Evolutionary conservation across 208 protist species (phyloP), one percentile per base, ranked within the genome.

Genomic region (Trypanosoma brucei): DNA sequence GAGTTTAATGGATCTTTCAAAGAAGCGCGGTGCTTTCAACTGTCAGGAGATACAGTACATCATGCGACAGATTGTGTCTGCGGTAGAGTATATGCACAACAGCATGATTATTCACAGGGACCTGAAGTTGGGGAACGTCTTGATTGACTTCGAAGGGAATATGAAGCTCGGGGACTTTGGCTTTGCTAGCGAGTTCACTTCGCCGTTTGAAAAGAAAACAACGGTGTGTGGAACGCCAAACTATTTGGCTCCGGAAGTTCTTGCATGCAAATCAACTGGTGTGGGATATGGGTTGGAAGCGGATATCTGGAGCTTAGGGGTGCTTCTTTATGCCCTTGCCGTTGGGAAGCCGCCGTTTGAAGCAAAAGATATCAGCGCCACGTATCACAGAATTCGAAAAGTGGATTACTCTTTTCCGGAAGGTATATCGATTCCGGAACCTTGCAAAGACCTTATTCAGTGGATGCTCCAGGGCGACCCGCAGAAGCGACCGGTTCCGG

Each of bases 221-320:
- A 96, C 91, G 22, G 79, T 88, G 30, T 98, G 96, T 75, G 96
- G 96, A 2, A 98, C 96, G 36, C 95, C 97, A 14, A 98, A 98
- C 79, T 98, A 98, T 79, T 95, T 98, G 35, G 97, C 97, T 8
- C 95, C 96, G 13, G 97, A 98, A 61, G 73, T 91, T 48, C 48
- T 89, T 9, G 52, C 56, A 9, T 59, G 9, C 46, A 75, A 78
- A 2, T 75, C 87, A 34, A 72, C 65, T 42, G 68, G 72, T 13
- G 13, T 53, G 14, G 84, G 86, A 0, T 96, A 98, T 75, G 92
- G 93, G 44, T 86, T 94, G 62, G 84, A 87, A 46, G 94, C 94
- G 8, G 97, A 99, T 70, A 97, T 95, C 75, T 99, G 97, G 96
- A 83, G 80, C 46, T 71, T 97, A 33, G 97, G 97, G 30, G 92